phyloP scores from a whole-genome alignment of 345 rosid species.

The Populus davidiana region DNA sequence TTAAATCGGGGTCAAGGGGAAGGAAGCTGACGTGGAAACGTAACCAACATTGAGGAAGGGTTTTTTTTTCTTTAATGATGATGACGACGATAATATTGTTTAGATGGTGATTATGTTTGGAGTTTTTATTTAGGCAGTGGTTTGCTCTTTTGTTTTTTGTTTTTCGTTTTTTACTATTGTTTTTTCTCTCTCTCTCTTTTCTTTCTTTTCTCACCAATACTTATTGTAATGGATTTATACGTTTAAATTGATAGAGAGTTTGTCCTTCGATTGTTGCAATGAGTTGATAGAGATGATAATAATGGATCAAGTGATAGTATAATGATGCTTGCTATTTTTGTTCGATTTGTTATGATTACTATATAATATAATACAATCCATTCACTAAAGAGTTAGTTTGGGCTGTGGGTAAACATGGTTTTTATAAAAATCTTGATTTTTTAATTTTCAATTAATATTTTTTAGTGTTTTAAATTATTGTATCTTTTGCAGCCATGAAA shows the following conservation, averaged over 20 bases:
- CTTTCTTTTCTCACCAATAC: neutral
- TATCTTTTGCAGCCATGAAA: neutral
- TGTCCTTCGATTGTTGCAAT: neutral
- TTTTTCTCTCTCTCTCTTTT: too few species aligned
- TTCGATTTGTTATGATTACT: neutral
- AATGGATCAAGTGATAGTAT: neutral
- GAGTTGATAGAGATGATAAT: neutral
- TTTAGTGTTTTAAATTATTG: too few species aligned
- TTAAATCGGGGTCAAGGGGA: slow-evolving; percentile 47
- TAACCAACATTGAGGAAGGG: slow-evolving; percentile 9
- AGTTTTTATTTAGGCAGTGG: neutral
- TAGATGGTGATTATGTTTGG: neutral
- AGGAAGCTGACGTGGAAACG: slow-evolving; percentile 42
- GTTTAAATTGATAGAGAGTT: slow-evolving; percentile 20
- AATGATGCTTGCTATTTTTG: neutral
- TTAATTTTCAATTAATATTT: too few species aligned
- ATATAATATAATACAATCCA: neutral
- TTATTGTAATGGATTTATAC: neutral
- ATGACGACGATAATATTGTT: slow-evolving; percentile 20
- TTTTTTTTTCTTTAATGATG: slow-evolving; percentile 3
- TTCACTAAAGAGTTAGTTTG: too few species aligned
- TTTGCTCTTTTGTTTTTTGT: neutral
- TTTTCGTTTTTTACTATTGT: neutral
- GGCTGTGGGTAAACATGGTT: too few species aligned
- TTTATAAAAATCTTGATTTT: too few species aligned